phyloP scores from a whole-genome alignment of 331 rosid species.

The Cucumis variabilis region DNA sequence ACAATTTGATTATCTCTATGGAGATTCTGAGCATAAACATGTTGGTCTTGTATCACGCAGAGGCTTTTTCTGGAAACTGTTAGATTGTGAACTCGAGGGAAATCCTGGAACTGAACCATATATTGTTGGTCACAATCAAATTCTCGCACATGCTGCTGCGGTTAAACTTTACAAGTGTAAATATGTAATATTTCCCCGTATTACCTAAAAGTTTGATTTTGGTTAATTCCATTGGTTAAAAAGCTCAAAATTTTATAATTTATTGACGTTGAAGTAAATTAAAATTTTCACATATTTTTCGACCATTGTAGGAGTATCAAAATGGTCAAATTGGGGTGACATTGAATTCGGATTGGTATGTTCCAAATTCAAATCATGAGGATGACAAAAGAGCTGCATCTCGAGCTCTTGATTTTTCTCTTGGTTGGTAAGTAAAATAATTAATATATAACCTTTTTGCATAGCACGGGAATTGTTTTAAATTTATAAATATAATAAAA shows the following conservation, averaged over 20 bases:
- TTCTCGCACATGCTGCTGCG: background rate
- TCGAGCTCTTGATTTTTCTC: constrained; percentile 36
- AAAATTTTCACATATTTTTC: background rate
- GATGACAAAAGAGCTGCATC: background rate
- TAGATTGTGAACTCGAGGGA: constrained; percentile 3
- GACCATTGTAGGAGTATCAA: constrained; percentile 25
- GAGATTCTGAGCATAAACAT: too few relatives aligned
- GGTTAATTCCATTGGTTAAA: too few relatives aligned
- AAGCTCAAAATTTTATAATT: background rate
- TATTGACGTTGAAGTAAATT: too few relatives aligned
- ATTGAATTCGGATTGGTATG: constrained; percentile 16
- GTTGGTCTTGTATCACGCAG: too few relatives aligned
- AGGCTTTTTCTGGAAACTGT: too few relatives aligned
- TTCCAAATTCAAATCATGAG: constrained; percentile 21
- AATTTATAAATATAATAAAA: too few relatives aligned
- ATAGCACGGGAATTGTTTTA: too few relatives aligned
- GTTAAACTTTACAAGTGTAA: background rate
- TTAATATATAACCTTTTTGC: too few relatives aligned
- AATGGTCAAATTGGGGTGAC: constrained; percentile 42
- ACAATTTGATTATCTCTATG: too few relatives aligned
- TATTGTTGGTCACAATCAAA: background rate
- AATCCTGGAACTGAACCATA: background rate
- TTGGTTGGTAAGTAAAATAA: constrained; percentile 36
- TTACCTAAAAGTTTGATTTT: too few relatives aligned
- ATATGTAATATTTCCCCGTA: background rate